Conservation (phyloP, 306 rosid species). For the Vigna mungo region DNA sequence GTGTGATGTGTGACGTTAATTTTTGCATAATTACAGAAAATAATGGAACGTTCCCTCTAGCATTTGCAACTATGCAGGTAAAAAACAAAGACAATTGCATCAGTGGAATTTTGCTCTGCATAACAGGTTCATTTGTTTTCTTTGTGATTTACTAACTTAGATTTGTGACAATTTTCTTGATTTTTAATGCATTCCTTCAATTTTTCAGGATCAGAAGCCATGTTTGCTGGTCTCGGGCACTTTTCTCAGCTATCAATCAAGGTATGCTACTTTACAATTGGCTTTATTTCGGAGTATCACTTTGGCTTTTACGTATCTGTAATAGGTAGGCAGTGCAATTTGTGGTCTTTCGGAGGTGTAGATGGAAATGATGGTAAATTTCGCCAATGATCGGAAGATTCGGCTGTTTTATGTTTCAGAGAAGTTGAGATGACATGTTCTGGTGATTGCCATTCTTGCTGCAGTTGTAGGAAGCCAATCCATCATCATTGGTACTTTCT, state of each 20-base stretch:
- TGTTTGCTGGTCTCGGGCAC: conserved; percentile 99
- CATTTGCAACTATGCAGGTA: too few relatives aligned
- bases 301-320: conserved; percentile 91
- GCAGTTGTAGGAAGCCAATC: conserved; percentile 98
- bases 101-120: conserved; percentile 85
- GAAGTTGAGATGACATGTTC: too few relatives aligned
- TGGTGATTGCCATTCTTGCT: conserved; percentile 81
- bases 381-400: conserved; percentile 41
- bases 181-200: conserved; percentile 36
- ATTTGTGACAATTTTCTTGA: conserved; percentile 23
- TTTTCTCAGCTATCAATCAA: conserved; percentile 87
- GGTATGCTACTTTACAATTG: conserved; percentile 50
- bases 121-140: conserved; percentile 65
- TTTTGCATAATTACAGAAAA: too few relatives aligned
- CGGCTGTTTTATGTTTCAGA: too few relatives aligned
- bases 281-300: conserved; percentile 11
- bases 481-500: conserved; percentile 93
- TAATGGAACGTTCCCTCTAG: too few relatives aligned
- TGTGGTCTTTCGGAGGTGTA: conserved; percentile 19
- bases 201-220: conserved; percentile 88
- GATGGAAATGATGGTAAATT: conserved; percentile 16
- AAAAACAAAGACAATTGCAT: too few relatives aligned
- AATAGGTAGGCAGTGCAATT: conserved; percentile 63
- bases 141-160: conserved; percentile 33
- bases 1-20: too few relatives aligned